Percentiles rank a stretch among this genome's conserved stretches.
Evolutionary conservation across 257 asterid species (phyloP).

Genomic region (Nyctanthes arbortristis): DNA sequence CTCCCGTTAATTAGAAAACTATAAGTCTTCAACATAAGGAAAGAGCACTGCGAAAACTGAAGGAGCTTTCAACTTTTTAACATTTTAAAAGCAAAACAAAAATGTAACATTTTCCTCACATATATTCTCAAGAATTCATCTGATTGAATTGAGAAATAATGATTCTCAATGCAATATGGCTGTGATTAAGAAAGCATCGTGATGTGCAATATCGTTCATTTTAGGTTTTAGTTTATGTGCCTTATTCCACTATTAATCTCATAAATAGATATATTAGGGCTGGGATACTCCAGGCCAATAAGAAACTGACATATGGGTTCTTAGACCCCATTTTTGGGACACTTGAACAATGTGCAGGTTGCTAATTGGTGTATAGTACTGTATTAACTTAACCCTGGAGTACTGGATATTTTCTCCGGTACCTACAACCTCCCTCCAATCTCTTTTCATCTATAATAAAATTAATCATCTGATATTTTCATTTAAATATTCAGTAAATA

Average conservation of each 20-base stretch:
- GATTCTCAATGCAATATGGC: not conserved
- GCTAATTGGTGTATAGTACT: no score
- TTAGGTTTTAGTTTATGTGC: not conserved
- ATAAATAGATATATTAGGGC: no score
- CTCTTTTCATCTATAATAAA: no score
- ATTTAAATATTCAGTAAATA: no score
- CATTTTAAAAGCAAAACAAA: not conserved
- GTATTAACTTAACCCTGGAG: no score
- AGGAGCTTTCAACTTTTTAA: not conserved
- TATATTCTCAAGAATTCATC: not conserved
- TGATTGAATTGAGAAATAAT: not conserved
- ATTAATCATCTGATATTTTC: no score
- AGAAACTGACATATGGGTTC: no score
- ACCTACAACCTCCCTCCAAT: no score
- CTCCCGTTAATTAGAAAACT: slow-evolving; percentile 49
- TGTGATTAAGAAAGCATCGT: not conserved
- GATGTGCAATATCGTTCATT: not conserved
- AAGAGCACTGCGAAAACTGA: not conserved
- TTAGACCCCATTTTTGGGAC: no score
- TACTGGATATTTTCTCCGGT: no score
- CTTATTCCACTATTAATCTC: not conserved
- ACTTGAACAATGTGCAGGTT: no score
- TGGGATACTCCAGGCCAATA: no score
- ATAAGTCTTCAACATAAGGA: not conserved
- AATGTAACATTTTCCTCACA: not conserved